Evolutionary conservation across 129 eudicot genomes (phyloP), one percentile per base, ranked within the genome.

Genomic region (Centaurea solstitialis): DNA sequence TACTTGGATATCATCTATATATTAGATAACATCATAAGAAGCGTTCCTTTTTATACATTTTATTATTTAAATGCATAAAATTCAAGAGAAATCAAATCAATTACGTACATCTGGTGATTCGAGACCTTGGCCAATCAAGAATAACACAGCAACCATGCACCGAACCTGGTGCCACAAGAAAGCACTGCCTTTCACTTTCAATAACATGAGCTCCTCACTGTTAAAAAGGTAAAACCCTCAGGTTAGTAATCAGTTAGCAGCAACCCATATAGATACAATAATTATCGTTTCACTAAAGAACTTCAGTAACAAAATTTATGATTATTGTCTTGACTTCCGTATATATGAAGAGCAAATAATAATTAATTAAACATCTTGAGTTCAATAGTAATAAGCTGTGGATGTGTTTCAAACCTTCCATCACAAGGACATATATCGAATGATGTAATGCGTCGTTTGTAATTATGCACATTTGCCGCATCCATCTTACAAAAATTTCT

Each of bases 401-500:
- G 20, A 9, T 35, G 18, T 79, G 21, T 15, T 82, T 67, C 74
- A 75, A 79, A 95, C 99, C 97, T 92, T 90, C 88, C 97, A 79
- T 68, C 64, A 82, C 86, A 86, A 80, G 89, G 86, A 81, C 26
- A 75, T 68, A 95, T 86, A 77, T 90, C 82, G 35, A 95, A 91
- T 18, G 86, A 88, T 65, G 84, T 85, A 74, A 95, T 75, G 62
- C 70, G 84, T 61, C 99, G 90, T 85, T 62, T 87, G 86, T 89
- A 95, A 77, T 86, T 95, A 87, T 92, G 99, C 76, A 95, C 99
- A 85, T 92, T 95, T 9, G 87, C 87, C 7, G 99, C 99, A 93
- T 95, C 99, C 99, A 95, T 95, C 88, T 95, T 95, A 84, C 98
- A 95, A 76, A 95, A 95, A 77, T 92, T 95, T 73, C 99, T 85